Conservation (phyloP, 2,329 filamentous ascomycete species). For the Rutstroemia sp. region DNA sequence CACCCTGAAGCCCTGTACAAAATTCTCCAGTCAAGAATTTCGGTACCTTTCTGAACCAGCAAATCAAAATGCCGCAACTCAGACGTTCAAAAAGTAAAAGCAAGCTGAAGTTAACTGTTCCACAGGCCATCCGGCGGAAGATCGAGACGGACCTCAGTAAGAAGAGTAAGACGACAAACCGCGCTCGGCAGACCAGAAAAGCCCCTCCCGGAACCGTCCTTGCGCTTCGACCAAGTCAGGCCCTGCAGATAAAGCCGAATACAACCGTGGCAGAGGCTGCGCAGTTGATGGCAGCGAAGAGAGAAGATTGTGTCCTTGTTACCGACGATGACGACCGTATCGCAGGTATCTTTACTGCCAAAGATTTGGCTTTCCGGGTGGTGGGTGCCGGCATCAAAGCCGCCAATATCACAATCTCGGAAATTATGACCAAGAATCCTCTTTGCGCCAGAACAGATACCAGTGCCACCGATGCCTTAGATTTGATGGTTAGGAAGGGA, state of each 20-base stretch:
- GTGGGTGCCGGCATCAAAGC: slow-evolving; percentile 88
- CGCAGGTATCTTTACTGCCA: slow-evolving; percentile 97
- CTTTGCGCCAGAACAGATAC: slow-evolving; percentile 96
- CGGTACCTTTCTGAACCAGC: neutral
- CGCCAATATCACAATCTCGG: slow-evolving; percentile 82
- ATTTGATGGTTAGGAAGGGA: slow-evolving; percentile 96
- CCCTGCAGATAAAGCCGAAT: slow-evolving; percentile 92
- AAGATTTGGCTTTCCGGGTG: slow-evolving; percentile 95
- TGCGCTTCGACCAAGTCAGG: slow-evolving; percentile 88
- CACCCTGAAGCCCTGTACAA: neutral
- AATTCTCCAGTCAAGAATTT: no score
- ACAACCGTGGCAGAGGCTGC: slow-evolving; percentile 94
- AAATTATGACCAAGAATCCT: slow-evolving; percentile 99
- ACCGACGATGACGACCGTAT: slow-evolving; percentile 98
- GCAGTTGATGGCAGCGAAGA: slow-evolving; percentile 97
- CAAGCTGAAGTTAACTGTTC: slow-evolving; percentile 6
- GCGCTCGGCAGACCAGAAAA: slow-evolving; percentile 81
- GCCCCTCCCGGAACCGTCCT: slow-evolving; percentile 94
- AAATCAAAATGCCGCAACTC: slow-evolving; percentile 8
- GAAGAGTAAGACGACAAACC: slow-evolving; percentile 76
- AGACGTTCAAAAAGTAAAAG: slow-evolving; percentile 3
- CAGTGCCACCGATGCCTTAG: slow-evolving; percentile 92
- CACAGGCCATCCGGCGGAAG: slow-evolving; percentile 88
- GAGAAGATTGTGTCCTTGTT: slow-evolving; percentile 94
- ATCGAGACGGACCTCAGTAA: slow-evolving; percentile 97